Evolutionary conservation across 129 eudicot species (phyloP), one percentile per base, ranked within the genome.

Genomic region (Chrysanthemum seticuspe): DNA sequence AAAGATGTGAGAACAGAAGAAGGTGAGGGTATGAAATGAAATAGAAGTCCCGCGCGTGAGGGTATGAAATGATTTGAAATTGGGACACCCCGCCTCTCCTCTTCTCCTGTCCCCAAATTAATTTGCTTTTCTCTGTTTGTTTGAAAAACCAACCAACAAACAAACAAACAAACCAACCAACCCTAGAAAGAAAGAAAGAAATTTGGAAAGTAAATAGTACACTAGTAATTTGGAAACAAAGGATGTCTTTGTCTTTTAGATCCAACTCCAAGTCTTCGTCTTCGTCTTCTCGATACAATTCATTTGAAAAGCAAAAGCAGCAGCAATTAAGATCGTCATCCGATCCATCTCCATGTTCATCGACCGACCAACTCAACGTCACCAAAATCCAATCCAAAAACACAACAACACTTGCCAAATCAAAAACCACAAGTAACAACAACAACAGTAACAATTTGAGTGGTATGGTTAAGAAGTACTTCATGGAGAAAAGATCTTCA

Each of bases 401-500:
- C 13, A 50, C 25, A 6, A 77, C 84, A 19, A 74, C 82, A 0
- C 68, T 83, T 3, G 76, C 81, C 0, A 85, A 47, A 67, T 13
- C 83, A 68, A 86, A 83, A 72, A 34, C 84, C 9, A 29, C 71
- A 25, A 77, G 67, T 16, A 80, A 67, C 29, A 79, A 73, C 13
- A 84, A 79, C 34, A 88, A 81, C 29, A 18, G 13, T 2, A 4
- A 40, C 2, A 87, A 86, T 58, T 74, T 93, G 64, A 79, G 72
- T 25, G 58, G 96, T 5, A 83, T 93, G 90, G 88, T 93, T 49
- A 93, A 84, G 79, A 93, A 87, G 53, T 77, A 89, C 60, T 85
- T 93, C 67, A 87, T 89, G 85, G 98, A 87, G 70, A 87, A 80
- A 66, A 82, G 74, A 11, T 79, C 83, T 3, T 63, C 71, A 3